Evolutionary conservation across 2,329 filamentous ascomycete species (phyloP), one percentile per base, ranked within the genome.

Genomic region (Colletotrichum sidae): DNA sequence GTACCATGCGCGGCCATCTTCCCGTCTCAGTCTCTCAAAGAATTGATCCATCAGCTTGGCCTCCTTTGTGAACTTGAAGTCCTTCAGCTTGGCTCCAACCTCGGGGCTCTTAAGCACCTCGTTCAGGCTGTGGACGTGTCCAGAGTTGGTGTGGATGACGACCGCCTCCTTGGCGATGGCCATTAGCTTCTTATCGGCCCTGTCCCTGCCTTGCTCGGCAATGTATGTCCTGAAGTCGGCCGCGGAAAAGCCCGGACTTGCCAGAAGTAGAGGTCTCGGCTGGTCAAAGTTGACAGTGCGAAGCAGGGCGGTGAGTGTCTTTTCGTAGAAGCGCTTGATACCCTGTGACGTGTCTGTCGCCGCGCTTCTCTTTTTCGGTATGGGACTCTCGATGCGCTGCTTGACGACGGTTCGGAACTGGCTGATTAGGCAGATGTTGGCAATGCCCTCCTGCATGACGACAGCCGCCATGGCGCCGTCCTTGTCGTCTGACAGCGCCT

Each of bases 1-100:
- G 77, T 99, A 99, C 86, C 94, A 97, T 2, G 94, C 95, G 61
- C 92, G 88, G 3, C 92, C 92, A 69, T 97, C 94, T 68, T 98
- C 94, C 65, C 88, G 88, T 55, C 94, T 89, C 65, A 99, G 82
- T 67, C 92, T 83, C 0, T 89, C 86, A 71, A 92, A 89, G 74
- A 98, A 94, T 49, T 89, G 87, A 72, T 98, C 94, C 88, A 99
- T 94, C 66, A 93, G 83, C 42, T 85, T 86, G 1, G 93, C 93
- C 78, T 97, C 94, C 66, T 89, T 88, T 3, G 92, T 90, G 75
- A 96, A 97, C 73, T 95, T 96, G 69, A 94, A 96, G 75, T 97
- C 90, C 67, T 90, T 90, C 72, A 98, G 88, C 69, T 91, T 90
- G 2, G 86, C 85, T 55, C 91, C 84, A 8, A 97, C 92, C 60